Evolutionary conservation across 208 protist genomes (phyloP), one percentile per base, ranked within the genome.

Genomic region (Angomonas ambiguus): DNA sequence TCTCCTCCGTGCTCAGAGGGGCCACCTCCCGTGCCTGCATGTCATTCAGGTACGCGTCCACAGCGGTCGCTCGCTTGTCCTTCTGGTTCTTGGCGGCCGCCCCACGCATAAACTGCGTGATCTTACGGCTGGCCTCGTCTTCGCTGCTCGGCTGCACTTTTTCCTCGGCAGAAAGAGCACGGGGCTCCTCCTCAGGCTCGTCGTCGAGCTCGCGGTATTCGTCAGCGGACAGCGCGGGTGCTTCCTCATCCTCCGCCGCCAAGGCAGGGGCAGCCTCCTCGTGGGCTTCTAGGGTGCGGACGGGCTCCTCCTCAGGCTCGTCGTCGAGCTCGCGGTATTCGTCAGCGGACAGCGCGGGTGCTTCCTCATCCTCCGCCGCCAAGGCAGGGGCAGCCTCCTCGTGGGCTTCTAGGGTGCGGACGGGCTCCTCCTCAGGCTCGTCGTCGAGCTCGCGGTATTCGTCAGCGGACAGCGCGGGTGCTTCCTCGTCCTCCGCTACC

Each of bases 11-110:
- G 49, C n/a, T 8, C 16, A 27, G 49, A 22, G 49, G 49, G 24
- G 49, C n/a, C 16, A 27, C 22, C 24, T 69, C 65, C 10, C 38
- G 32, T 13, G 65, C 65, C 11, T 62, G 51, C 0, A 61, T 33
- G 53, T 59, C 27, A 6, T 31, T 35, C 25, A 72, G 31, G 34
- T 59, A 51, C 13, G n/a, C 16, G 38, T 45, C 16, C 16, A 69
- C 35, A 30, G 53, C 53, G 25, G 20, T 32, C 27, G 53, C 53
- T 18, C 53, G 53, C 24, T 59, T 6, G 24, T 59, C 22, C 53
- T 30, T n/a, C 25, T 32, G 6, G 13, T n/a, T 33, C 53, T 59
- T 59, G 22, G 53, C 53, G 4, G 5, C 24, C 13, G 53, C 25
- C 22, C 11, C 24, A 8, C 8, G 53, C 53, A 59, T 59, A 30